Evolutionary conservation across 352 stramenopile species (phyloP).

Genomic region (Phytophthora cryptogea): DNA sequence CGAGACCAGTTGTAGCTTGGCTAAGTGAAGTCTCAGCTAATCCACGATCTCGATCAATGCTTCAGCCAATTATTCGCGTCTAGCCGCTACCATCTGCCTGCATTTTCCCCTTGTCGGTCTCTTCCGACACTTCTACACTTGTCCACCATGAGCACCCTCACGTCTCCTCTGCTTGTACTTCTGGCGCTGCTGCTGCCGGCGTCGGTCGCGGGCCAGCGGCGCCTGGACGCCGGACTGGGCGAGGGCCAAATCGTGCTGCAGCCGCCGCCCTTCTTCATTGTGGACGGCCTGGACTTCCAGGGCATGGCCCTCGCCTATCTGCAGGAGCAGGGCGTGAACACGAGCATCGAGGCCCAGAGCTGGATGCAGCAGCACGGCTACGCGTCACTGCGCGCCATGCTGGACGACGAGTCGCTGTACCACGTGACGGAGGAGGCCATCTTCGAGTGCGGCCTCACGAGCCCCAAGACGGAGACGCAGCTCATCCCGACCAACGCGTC

Average conservation of each 20-base stretch:
- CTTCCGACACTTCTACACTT: conserved; percentile 12
- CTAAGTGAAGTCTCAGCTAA: conserved; percentile 3
- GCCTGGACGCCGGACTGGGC: conserved; percentile 25
- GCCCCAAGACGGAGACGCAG: conserved; percentile 45
- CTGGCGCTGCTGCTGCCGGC: conserved; percentile 9
- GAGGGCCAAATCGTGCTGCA: conserved; percentile 54
- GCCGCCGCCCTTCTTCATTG: conserved; percentile 56
- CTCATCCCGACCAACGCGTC: conserved; percentile 48
- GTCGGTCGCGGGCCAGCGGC: conserved; percentile 14
- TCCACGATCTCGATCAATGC: conserved; percentile 27
- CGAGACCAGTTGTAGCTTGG: not conserved
- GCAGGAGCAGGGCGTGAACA: conserved; percentile 55
- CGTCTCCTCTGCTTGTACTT: conserved; percentile 11
- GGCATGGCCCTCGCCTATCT: conserved; percentile 53
- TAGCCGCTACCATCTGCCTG: conserved; percentile 5
- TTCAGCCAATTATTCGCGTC: conserved; percentile 15
- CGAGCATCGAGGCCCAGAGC: conserved; percentile 45
- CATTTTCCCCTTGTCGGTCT: conserved; percentile 17
- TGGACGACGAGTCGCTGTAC: conserved; percentile 63
- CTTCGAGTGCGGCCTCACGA: conserved; percentile 62
- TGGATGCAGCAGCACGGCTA: conserved; percentile 50
- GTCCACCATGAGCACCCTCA: not conserved
- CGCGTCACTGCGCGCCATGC: conserved; percentile 47
- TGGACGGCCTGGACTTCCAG: conserved; percentile 52
- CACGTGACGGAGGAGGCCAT: conserved; percentile 50